Evolutionary conservation across 2,329 filamentous ascomycete species (phyloP), one percentile per base, ranked within the genome.

Genomic region (Thyridium curvatum): DNA sequence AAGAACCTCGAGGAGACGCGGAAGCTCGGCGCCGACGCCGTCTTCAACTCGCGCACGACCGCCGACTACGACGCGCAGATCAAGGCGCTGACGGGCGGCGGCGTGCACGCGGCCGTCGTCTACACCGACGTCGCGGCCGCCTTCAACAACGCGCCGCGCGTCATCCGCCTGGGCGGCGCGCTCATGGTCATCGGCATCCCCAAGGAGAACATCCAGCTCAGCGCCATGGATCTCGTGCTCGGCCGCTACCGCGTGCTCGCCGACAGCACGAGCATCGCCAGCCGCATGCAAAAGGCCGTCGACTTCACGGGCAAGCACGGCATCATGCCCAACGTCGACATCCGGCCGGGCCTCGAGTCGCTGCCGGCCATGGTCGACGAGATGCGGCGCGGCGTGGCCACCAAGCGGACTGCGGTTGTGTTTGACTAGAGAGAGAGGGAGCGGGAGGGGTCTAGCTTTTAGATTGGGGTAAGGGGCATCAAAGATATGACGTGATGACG

Each of bases 101-200:
- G 65, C 12, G 55, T 51, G 15, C 58, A 64, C 34, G 64, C 65
- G 8, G 62, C 61, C 3, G 63, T 62, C 3, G 60, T 69, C 3
- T 68, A 62, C 48, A 63, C 60, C 16, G 60, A 59, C 18, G 56
- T 55, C 8, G 52, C 57, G 30, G 52, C 58, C 2, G 62, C 63
- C 3, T 65, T 64, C 42, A 53, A 53, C 2, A 51, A 52, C 3
- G 63, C 62, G 2, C 54, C 59, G 5, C 44, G 52, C 9, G 47
- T 66, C 10, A 49, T 69, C 16, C 48, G 58, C 30, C 48, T 61
- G 4, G 58, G 60, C 8, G 64, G 65, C 8, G 50, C 62, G 4
- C 43, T 69, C 34, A 66, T 68, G 65, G 52, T 67, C 6, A 58
- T 67, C 35, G 64, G 65, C 4, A 60, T 68, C 35, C 54, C 64